A percentile compares a stretch with the other conserved stretches of the same genome.
These are phyloP conservation scores for Cenchrus americanus DNA, from an alignment of 176 grass and related monocot genomes.

Conservation along the genomic window DNA sequence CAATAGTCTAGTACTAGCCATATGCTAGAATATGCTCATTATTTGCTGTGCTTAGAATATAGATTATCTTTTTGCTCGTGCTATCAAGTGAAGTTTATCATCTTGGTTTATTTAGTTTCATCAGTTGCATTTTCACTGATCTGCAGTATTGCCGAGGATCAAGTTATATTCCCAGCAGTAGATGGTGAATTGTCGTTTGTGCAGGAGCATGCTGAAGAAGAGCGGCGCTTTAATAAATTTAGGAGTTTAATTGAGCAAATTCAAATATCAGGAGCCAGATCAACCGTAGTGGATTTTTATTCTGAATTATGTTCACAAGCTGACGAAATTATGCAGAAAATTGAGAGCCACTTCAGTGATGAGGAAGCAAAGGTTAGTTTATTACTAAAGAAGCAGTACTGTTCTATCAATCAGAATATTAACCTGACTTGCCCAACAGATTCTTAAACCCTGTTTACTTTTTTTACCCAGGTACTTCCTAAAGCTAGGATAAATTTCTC, in stretches of 20 bases:
- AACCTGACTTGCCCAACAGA: slow-evolving; percentile 8
- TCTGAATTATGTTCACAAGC: slow-evolving; percentile 82
- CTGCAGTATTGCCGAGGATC: slow-evolving; percentile 81
- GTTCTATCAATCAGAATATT: slow-evolving; percentile 3
- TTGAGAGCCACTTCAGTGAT: slow-evolving; percentile 75
- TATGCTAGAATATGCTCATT: slow-evolving; percentile 24
- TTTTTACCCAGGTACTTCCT: slow-evolving; percentile 78
- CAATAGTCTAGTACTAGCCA: slow-evolving; percentile 8
- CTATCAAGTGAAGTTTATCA: background rate
- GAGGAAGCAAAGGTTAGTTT: slow-evolving; percentile 78
- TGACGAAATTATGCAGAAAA: slow-evolving; percentile 89
- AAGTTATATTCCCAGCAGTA: slow-evolving; percentile 92
- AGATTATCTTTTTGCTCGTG: background rate
- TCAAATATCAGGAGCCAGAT: slow-evolving; percentile 60
- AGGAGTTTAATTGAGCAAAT: slow-evolving; percentile 86
- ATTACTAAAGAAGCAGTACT: slow-evolving; percentile 23
- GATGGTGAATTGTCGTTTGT: slow-evolving; percentile 61
- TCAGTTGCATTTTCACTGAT: slow-evolving; percentile 3
- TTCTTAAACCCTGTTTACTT: slow-evolving; percentile 25
- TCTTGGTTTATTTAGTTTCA: slow-evolving; percentile 7
- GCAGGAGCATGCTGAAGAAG: slow-evolving; percentile 79
- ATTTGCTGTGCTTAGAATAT: slow-evolving; percentile 3
- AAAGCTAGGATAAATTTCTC: slow-evolving; percentile 73
- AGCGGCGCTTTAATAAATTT: slow-evolving; percentile 68
- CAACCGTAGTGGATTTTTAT: slow-evolving; percentile 64